phyloP scores from a whole-genome alignment of 352 stramenopile genomes.

The Pythium plurisporium region DNA sequence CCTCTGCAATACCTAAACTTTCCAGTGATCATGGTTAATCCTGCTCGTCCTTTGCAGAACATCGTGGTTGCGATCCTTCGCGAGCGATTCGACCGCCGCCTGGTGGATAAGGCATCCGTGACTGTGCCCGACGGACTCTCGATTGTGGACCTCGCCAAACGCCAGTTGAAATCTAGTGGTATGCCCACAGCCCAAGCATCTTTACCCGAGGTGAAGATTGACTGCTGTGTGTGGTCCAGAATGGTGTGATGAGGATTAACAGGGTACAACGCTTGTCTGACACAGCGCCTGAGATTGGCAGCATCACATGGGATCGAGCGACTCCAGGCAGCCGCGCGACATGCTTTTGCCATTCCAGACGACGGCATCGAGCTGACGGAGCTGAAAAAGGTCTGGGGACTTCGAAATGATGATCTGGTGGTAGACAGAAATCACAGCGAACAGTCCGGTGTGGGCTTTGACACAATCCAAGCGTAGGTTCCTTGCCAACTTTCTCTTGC shows the following conservation, averaged over 20 bases:
- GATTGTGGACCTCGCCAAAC: conserved; percentile 52
- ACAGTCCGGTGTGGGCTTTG: background rate
- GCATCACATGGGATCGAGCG: conserved; percentile 37
- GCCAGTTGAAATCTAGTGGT: conserved; percentile 44
- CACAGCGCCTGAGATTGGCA: conserved; percentile 41
- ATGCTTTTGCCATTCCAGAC: conserved; percentile 34
- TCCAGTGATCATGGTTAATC: background rate
- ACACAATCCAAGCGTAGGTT: conserved; percentile 7
- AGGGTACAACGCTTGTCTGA: background rate
- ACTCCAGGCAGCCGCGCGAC: conserved; percentile 31
- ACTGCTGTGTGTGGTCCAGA: background rate
- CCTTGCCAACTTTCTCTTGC: background rate
- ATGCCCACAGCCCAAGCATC: conserved; percentile 39
- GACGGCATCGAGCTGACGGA: conserved; percentile 38
- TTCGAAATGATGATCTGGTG: conserved; percentile 14
- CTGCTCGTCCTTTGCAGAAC: conserved; percentile 30
- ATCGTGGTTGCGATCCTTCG: conserved; percentile 54
- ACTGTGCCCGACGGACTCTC: conserved; percentile 29
- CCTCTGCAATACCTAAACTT: background rate
- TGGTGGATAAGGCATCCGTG: conserved; percentile 8
- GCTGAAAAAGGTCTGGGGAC: conserved; percentile 52
- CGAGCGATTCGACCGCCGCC: conserved; percentile 47
- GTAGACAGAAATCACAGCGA: background rate
- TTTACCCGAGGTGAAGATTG: conserved; percentile 34
- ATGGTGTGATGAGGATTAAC: background rate